Conservation (phyloP, 805 yeast genomes). For the Pichia exigua region DNA sequence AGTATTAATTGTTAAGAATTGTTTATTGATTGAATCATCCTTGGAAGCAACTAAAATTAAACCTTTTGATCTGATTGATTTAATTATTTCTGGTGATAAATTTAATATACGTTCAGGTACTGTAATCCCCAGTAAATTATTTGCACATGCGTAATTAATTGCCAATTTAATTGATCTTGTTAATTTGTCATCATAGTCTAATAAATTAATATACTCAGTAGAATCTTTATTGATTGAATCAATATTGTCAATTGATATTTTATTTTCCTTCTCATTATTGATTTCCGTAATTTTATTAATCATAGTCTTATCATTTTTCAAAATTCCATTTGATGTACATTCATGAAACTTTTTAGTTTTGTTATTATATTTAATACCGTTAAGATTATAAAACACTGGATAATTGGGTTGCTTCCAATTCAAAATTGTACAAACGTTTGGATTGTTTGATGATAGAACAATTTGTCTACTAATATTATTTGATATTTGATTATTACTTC, state of each 20-base stretch:
- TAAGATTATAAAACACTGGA: constrained; percentile 83
- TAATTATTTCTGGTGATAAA: constrained; percentile 68
- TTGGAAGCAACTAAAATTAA: constrained; percentile 60
- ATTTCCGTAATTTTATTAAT: background rate
- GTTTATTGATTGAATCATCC: constrained; percentile 13
- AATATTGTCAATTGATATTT: constrained; percentile 28
- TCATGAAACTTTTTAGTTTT: constrained; percentile 25
- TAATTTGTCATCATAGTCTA: constrained; percentile 34
- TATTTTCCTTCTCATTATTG: constrained; percentile 2
- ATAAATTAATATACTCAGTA: constrained; percentile 25
- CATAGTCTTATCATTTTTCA: constrained; percentile 2
- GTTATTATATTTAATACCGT: constrained; percentile 42
- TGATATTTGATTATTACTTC: constrained; percentile 21
- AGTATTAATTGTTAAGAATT: constrained; percentile 9
- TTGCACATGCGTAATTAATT: constrained; percentile 66
- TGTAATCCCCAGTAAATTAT: constrained; percentile 79
- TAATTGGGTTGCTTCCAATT: constrained; percentile 99
- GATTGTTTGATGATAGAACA: constrained; percentile 78
- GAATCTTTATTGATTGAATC: constrained; percentile 31
- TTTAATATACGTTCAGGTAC: constrained; percentile 63
- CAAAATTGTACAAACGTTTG: constrained; percentile 83
- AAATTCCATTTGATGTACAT: constrained; percentile 36
- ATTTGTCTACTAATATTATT: constrained; percentile 48
- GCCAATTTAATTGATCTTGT: constrained; percentile 77
- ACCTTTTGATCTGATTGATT: constrained; percentile 72